Percentiles rank a stretch among this genome's conserved stretches.
Conservation (phyloP, 2,329 filamentous ascomycete species). For the Aspergillus persii region DNA sequence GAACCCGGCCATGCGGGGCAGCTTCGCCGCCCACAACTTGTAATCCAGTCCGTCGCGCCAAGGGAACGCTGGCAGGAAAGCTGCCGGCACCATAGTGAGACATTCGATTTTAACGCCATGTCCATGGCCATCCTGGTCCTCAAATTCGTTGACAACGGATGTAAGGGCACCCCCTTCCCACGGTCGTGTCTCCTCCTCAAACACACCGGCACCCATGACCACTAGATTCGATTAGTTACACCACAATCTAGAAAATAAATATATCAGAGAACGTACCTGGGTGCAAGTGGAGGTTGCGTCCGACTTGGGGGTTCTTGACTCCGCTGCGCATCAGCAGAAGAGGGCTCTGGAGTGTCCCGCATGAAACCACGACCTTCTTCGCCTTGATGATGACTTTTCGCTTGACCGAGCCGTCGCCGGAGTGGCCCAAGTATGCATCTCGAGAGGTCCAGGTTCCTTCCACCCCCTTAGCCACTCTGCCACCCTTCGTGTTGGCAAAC, state of each 20-base stretch:
- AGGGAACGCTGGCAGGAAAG: slow-evolving; percentile 61
- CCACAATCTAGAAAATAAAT: neutral
- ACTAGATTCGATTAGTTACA: slow-evolving; percentile 16
- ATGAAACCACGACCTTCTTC: slow-evolving; percentile 75
- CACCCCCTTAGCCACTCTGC: slow-evolving; percentile 66
- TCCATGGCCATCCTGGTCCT: slow-evolving; percentile 75
- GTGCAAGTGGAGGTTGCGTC: slow-evolving; percentile 77
- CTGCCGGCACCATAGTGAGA: slow-evolving; percentile 69
- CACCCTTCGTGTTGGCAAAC: slow-evolving; percentile 57
- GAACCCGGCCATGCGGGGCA: slow-evolving; percentile 67
- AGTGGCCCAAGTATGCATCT: slow-evolving; percentile 60
- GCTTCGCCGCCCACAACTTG: slow-evolving; percentile 68
- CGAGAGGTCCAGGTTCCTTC: slow-evolving; percentile 73
- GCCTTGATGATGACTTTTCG: slow-evolving; percentile 71
- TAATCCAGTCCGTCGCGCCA: slow-evolving; percentile 69
- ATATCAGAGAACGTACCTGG: slow-evolving; percentile 58
- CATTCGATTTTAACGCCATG: slow-evolving; percentile 82
- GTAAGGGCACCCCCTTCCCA: slow-evolving; percentile 82
- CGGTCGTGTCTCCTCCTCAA: slow-evolving; percentile 66
- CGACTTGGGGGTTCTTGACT: slow-evolving; percentile 76
- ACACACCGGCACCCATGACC: slow-evolving; percentile 55
- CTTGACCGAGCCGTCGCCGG: slow-evolving; percentile 50
- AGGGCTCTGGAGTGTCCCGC: slow-evolving; percentile 74
- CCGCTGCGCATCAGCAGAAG: slow-evolving; percentile 75
- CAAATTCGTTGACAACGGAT: slow-evolving; percentile 70